Evolutionary conservation across 1,284 basidiomycete species (phyloP).

Genomic region (Phlebopus sp.): DNA sequence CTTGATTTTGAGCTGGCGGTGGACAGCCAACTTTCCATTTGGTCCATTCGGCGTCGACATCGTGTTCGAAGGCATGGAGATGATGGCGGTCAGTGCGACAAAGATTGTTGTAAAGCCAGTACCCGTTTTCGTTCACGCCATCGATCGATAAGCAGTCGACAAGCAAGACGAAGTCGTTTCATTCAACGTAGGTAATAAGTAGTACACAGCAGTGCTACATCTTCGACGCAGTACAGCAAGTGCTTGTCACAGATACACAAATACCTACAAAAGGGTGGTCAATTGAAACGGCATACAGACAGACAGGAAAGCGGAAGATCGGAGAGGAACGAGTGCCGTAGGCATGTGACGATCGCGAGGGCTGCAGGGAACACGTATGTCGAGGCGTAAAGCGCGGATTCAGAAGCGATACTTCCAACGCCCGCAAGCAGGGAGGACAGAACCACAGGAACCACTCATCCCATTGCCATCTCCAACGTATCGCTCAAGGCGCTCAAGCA

Average conservation of each 20-base stretch:
- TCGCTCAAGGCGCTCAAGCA: slow-evolving; percentile 25
- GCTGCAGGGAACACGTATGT: slow-evolving; percentile 5
- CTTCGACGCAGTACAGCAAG: slow-evolving; percentile 29
- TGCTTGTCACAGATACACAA: slow-evolving; percentile 33
- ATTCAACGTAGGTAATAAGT: slow-evolving; percentile 23
- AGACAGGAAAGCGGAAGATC: slow-evolving; percentile 17
- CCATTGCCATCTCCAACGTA: slow-evolving; percentile 11
- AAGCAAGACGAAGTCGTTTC: slow-evolving; percentile 23
- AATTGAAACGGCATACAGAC: slow-evolving; percentile 26
- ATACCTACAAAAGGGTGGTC: slow-evolving; percentile 30
- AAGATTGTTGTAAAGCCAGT: neutral
- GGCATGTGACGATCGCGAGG: neutral
- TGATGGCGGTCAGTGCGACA: slow-evolving; percentile 14
- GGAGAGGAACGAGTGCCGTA: slow-evolving; percentile 1
- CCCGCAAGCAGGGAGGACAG: slow-evolving; percentile 26
- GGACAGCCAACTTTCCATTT: slow-evolving; percentile 36
- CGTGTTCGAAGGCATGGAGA: slow-evolving; percentile 3
- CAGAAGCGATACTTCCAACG: slow-evolving; percentile 11
- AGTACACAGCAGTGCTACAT: slow-evolving; percentile 30
- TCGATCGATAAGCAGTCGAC: neutral
- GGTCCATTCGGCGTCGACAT: slow-evolving; percentile 20
- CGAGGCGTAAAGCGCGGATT: slow-evolving; percentile 8
- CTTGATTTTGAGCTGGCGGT: slow-evolving; percentile 80
- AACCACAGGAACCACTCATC: slow-evolving; percentile 6
- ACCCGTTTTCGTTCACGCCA: neutral